Evolutionary conservation across 1,139 yeast species (phyloP).

Genomic region (Kluyveromyces sp.): DNA sequence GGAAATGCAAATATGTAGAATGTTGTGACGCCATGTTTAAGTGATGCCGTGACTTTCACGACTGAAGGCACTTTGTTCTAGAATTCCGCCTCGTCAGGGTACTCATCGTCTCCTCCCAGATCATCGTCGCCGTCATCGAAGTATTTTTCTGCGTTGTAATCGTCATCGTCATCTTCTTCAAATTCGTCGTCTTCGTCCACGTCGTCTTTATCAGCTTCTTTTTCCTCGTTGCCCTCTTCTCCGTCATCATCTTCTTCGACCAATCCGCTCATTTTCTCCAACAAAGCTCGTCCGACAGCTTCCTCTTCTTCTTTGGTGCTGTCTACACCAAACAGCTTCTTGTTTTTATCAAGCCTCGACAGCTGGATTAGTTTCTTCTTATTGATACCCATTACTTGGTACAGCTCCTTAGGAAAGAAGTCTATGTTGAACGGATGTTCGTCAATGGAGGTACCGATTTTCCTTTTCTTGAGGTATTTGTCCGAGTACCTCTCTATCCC

Average conservation of each 20-base stretch:
- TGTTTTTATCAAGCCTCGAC: slow-evolving; percentile 42
- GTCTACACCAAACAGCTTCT: slow-evolving; percentile 33
- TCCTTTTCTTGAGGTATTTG: slow-evolving; percentile 61
- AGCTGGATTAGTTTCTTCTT: slow-evolving; percentile 48
- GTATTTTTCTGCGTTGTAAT: slow-evolving; percentile 71
- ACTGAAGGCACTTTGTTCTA: too few species aligned
- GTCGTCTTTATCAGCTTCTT: slow-evolving; percentile 43
- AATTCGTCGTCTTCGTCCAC: slow-evolving; percentile 68
- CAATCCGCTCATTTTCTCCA: slow-evolving; percentile 54
- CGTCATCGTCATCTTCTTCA: slow-evolving; percentile 71
- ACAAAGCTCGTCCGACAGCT: slow-evolving; percentile 36
- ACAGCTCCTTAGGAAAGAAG: slow-evolving; percentile 75
- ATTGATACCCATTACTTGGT: slow-evolving; percentile 64
- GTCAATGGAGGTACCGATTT: slow-evolving; percentile 68
- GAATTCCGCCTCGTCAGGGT: slow-evolving; percentile 62
- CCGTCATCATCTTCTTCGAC: slow-evolving; percentile 50
- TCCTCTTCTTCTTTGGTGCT: slow-evolving; percentile 34
- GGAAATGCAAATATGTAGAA: background rate
- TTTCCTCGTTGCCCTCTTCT: slow-evolving; percentile 33
- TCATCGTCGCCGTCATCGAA: slow-evolving; percentile 55
- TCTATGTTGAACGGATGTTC: slow-evolving; percentile 73
- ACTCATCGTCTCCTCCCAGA: slow-evolving; percentile 45
- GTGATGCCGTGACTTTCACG: too few species aligned
- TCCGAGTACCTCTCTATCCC: slow-evolving; percentile 73
- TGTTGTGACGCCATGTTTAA: background rate